Base-by-base conservation (phyloP, 305 asterid genomes). In the Solanum aculeatissimum region DNA sequence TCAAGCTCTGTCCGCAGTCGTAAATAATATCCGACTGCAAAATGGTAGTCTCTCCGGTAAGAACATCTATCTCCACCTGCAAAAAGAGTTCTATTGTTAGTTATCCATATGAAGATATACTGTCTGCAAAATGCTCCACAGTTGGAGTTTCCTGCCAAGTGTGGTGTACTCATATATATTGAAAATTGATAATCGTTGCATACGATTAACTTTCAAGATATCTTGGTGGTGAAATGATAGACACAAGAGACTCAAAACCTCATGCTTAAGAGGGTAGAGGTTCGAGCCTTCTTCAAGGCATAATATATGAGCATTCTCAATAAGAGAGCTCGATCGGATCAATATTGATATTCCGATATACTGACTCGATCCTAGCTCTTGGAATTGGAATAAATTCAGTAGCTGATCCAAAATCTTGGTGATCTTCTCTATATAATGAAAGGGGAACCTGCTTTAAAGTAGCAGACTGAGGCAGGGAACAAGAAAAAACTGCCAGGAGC, bases 1-100 rank as follows among this genome's bases (percentile, higher is more conserved):
- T 94, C 91, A 94, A 70, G 90, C 98, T 94, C 88, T 92, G 95
- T 38, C 98, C 97, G n/a, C 93, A 92, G 83, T 94, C 98, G 78
- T 94, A 94, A 9, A 92, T 87, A 10, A 93, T 90, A 85, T 93
- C 95, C 27, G 94, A 74, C 86, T 85, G 89, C 91, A 94, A 68
- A 47, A 91, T 86, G 84, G 84, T 89, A 42, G 94, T 91, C 83
- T 92, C 94, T 84, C 97, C 97, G 0, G 95, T 91, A 57, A 93
- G 86, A 84, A 91, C 82, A 58, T 93, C 88, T 58, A 94, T 86
- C 91, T 92, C 97, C 25, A 93, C 98, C 97, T 94, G 90, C 86
- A 85, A 42, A 51, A 51, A 8, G 19, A 84, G 9, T 32, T 14
- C 9, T 23, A 4, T 16, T 45, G 9, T 71, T 71, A 71, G n/a